A percentile compares a stretch with the other conserved stretches of the same genome.
Evolutionary conservation across 495 filamentous ascomycete genomes (phyloP).

Genomic region (Penicillium pulvis): DNA sequence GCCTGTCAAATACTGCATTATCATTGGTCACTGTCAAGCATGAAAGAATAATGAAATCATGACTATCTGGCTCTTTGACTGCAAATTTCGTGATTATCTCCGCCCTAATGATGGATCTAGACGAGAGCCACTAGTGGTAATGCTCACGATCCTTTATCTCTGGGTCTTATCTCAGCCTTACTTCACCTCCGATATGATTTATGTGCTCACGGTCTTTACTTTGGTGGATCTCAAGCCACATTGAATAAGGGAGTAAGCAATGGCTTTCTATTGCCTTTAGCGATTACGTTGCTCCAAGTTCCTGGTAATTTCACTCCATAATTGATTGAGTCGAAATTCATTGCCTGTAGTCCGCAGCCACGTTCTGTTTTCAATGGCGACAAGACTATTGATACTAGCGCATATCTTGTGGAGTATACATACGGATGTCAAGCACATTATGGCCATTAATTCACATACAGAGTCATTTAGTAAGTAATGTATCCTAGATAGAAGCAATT

Average conservation of each 20-base stretch:
- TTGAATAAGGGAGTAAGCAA: background rate
- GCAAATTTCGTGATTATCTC: too few species aligned
- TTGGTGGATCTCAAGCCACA: background rate
- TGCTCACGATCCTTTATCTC: too few species aligned
- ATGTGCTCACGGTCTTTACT: too few species aligned
- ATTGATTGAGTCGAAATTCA: background rate
- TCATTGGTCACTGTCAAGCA: background rate
- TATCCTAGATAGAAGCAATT: too few species aligned
- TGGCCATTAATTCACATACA: too few species aligned
- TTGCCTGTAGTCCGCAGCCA: background rate
- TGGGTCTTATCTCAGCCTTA: background rate
- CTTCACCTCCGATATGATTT: background rate
- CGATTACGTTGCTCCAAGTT: background rate
- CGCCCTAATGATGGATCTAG: too few species aligned
- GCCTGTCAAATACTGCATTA: background rate
- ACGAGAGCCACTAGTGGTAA: too few species aligned
- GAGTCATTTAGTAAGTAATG: too few species aligned
- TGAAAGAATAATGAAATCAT: background rate
- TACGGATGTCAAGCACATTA: too few species aligned
- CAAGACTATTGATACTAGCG: background rate
- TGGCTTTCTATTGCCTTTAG: background rate
- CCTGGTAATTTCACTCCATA: background rate
- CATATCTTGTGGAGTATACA: background rate
- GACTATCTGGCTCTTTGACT: background rate
- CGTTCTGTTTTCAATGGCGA: background rate